These are phyloP conservation scores for Dryadomyces quercivorus DNA, from an alignment of 2,329 filamentous ascomycete genomes.

Conservation along the genomic window DNA sequence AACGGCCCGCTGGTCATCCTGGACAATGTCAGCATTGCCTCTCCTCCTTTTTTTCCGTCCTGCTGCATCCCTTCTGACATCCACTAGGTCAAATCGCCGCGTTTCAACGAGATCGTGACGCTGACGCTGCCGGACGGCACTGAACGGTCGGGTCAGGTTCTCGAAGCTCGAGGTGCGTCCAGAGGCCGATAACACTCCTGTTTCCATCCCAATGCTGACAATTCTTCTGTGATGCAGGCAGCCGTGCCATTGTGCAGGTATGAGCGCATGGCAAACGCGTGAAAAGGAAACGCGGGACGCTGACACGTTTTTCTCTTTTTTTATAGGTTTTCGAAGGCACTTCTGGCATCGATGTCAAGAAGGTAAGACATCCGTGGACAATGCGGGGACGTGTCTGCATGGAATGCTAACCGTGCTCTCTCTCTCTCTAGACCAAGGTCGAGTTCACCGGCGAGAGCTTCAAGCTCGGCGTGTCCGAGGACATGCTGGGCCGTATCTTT, in stretches of 20 bases:
- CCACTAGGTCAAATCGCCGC: slow-evolving; percentile 83
- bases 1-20: slow-evolving; percentile 97
- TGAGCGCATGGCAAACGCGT: neutral
- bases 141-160: slow-evolving; percentile 83
- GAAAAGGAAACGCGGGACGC: neutral
- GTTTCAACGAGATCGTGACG: slow-evolving; percentile 96
- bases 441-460: slow-evolving; percentile 94
- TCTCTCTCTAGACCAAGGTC: slow-evolving; percentile 65
- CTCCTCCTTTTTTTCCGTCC: neutral
- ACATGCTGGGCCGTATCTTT: slow-evolving; percentile 98
- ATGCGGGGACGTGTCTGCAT: no score
- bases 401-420: neutral
- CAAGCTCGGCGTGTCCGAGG: slow-evolving; percentile 97
- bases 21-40: slow-evolving; percentile 73
- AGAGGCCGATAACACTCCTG: neutral
- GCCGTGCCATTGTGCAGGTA: slow-evolving; percentile 91
- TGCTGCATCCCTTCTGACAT: slow-evolving; percentile 12
- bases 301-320: neutral
- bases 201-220: slow-evolving; percentile 1
- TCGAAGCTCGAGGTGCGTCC: slow-evolving; percentile 79
- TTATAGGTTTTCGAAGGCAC: slow-evolving; percentile 91
- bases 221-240: slow-evolving; percentile 44
- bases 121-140: slow-evolving; percentile 93
- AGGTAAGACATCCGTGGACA: slow-evolving; percentile 43
- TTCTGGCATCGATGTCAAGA: slow-evolving; percentile 95